These are phyloP conservation scores for Bassia scoparia DNA, from an alignment of 148 eudicot genomes.

Conservation along the genomic window DNA sequence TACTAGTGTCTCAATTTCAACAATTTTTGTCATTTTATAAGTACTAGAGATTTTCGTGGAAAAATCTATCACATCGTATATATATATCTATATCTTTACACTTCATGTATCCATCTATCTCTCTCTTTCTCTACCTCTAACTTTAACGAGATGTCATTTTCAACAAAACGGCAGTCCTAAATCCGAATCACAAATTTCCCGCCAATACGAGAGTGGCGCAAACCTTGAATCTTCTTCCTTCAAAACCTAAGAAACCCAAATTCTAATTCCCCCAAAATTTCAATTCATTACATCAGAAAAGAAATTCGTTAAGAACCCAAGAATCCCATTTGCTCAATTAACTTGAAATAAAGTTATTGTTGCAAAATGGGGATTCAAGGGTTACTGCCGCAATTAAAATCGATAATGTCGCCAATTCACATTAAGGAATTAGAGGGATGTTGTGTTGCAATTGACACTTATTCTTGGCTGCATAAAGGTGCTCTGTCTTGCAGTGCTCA, in stretches of 20 bases:
- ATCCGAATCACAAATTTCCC: slow-evolving; percentile 9
- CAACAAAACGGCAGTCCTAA: background rate
- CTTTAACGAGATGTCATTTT: too few species aligned
- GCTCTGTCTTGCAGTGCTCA: slow-evolving; percentile 91
- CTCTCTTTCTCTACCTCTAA: too few species aligned
- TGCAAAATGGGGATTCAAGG: slow-evolving; percentile 92
- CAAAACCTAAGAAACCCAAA: background rate
- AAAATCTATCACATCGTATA: too few species aligned
- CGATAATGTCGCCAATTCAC: slow-evolving; percentile 76
- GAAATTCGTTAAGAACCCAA: too few species aligned
- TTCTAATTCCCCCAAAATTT: background rate
- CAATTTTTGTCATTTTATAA: too few species aligned
- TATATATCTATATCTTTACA: too few species aligned
- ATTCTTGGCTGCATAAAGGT: slow-evolving; percentile 98
- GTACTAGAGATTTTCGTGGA: too few species aligned
- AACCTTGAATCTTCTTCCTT: background rate
- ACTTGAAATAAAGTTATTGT: background rate
- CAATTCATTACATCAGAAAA: too few species aligned
- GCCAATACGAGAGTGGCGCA: background rate
- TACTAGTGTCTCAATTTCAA: too few species aligned
- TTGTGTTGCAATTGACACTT: slow-evolving; percentile 86
- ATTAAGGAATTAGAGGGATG: slow-evolving; percentile 71
- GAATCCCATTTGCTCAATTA: background rate
- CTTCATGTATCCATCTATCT: too few species aligned
- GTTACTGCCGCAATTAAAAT: slow-evolving; percentile 76